These are phyloP conservation scores for Aquilaria yunnanensis DNA, from an alignment of 345 rosid genomes.

Conservation along the genomic window DNA sequence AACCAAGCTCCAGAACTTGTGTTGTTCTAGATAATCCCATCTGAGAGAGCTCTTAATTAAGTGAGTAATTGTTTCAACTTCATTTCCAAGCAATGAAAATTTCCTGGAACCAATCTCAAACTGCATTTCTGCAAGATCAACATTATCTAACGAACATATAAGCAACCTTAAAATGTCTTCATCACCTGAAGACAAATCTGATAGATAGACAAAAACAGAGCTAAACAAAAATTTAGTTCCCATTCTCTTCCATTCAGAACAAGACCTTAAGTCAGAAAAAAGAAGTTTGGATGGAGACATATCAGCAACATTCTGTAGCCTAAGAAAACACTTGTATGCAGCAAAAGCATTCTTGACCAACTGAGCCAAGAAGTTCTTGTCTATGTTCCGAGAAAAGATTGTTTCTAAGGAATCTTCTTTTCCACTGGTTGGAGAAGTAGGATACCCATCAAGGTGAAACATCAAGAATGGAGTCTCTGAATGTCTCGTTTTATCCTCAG, in stretches of 20 bases:
- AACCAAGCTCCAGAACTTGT: slow-evolving; percentile 45
- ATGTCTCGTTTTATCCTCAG: slow-evolving; percentile 11
- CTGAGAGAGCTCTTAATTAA: slow-evolving; percentile 34
- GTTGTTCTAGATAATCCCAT: slow-evolving; percentile 43
- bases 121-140: slow-evolving; percentile 35
- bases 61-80: slow-evolving; percentile 18
- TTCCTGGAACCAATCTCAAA: slow-evolving; percentile 40
- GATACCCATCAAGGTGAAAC: slow-evolving; percentile 38
- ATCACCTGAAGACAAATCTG: slow-evolving; percentile 29
- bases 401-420: slow-evolving; percentile 12
- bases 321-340: slow-evolving; percentile 35
- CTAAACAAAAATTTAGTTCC: slow-evolving; percentile 20
- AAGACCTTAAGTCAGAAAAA: slow-evolving; percentile 23
- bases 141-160: slow-evolving; percentile 25
- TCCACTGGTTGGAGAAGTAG: slow-evolving; percentile 19
- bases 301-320: slow-evolving; percentile 19
- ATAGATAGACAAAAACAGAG: slow-evolving; percentile 29
- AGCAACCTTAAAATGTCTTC: slow-evolving; percentile 33
- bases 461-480: slow-evolving; percentile 22
- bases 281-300: slow-evolving; percentile 26
- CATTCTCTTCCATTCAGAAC: slow-evolving; percentile 29
- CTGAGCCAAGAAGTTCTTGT: slow-evolving; percentile 17
- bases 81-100: slow-evolving; percentile 36
- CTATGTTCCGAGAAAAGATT: slow-evolving; percentile 19
- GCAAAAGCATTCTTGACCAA: slow-evolving; percentile 37